phyloP scores from a whole-genome alignment of 2,329 filamentous ascomycete genomes.

The Scorias spongiosa region DNA sequence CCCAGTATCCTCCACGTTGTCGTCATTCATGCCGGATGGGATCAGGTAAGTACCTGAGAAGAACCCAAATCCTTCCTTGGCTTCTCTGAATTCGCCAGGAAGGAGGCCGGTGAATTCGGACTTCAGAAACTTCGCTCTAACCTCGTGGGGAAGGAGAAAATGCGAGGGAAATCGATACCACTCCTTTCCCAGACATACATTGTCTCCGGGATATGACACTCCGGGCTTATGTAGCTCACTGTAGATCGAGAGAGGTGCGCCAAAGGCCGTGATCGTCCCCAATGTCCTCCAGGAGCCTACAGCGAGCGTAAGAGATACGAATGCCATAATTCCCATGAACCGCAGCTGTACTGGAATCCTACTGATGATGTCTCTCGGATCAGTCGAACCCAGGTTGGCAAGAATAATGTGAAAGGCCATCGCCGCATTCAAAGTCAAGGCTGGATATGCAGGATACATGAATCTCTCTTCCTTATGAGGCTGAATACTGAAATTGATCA shows the following conservation, averaged over 20 bases:
- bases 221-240: conserved; percentile 44
- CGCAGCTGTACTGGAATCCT: conserved; percentile 65
- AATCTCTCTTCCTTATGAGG: conserved; percentile 97
- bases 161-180: conserved; percentile 97
- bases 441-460: conserved; percentile 94
- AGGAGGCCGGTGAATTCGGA: conserved; percentile 81
- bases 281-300: conserved; percentile 57
- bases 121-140: conserved; percentile 77
- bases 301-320: conserved; percentile 36
- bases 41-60: conserved; percentile 74
- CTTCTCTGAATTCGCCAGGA: conserved; percentile 78
- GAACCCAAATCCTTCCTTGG: conserved; percentile 39
- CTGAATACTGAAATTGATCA: conserved; percentile 77
- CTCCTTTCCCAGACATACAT: conserved; percentile 83
- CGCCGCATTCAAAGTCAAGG: conserved; percentile 75
- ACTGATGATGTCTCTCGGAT: conserved; percentile 48
- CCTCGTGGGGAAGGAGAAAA: conserved; percentile 71
- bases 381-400: conserved; percentile 54
- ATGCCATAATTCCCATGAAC: conserved; percentile 42
- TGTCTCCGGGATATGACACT: conserved; percentile 44
- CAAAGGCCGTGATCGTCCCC: conserved; percentile 68
- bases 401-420: conserved; percentile 70
- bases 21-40: conserved; percentile 78
- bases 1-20: conserved; percentile 67
- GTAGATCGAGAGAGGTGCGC: conserved; percentile 62